A percentile compares a stretch with the other conserved stretches of the same genome.
phyloP scores from a whole-genome alignment of 2,329 filamentous ascomycete species.

The Diaporthe nobilis region DNA sequence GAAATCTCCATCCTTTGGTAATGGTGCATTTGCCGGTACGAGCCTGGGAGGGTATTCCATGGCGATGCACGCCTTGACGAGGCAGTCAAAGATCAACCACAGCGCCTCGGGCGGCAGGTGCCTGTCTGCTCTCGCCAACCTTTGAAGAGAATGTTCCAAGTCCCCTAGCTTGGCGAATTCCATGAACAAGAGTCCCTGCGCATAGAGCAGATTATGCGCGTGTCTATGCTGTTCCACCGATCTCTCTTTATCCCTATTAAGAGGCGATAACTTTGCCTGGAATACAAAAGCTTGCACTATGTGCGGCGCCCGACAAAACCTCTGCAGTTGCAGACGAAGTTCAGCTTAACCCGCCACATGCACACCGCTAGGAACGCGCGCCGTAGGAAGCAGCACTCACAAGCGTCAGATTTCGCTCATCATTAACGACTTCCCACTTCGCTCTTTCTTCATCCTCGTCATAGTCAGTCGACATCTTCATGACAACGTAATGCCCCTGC shows the following conservation, averaged over 20 bases:
- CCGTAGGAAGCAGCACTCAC: background rate
- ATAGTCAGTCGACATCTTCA: background rate
- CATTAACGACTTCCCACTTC: too few relatives aligned
- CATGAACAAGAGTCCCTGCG: constrained; percentile 15
- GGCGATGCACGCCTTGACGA: constrained; percentile 41
- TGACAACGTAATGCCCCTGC: background rate
- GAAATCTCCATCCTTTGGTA: background rate
- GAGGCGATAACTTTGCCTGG: background rate
- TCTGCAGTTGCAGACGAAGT: background rate
- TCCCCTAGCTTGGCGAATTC: constrained; percentile 30
- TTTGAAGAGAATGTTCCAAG: background rate
- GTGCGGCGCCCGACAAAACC: constrained; percentile 16
- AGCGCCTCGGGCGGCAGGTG: constrained; percentile 26
- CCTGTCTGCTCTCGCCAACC: background rate
- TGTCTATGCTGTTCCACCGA: background rate
- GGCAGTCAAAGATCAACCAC: constrained; percentile 43
- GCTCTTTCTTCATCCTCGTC: background rate
- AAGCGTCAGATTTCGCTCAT: background rate
- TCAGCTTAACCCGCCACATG: background rate
- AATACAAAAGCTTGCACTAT: constrained; percentile 5
- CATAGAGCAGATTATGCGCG: background rate
- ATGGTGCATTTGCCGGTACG: background rate
- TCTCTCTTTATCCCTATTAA: too few relatives aligned
- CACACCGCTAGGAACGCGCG: too few relatives aligned
- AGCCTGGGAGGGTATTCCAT: constrained; percentile 41